phyloP scores from a whole-genome alignment of 139 green algal genomes.

The Chlamydomonas applanata region DNA sequence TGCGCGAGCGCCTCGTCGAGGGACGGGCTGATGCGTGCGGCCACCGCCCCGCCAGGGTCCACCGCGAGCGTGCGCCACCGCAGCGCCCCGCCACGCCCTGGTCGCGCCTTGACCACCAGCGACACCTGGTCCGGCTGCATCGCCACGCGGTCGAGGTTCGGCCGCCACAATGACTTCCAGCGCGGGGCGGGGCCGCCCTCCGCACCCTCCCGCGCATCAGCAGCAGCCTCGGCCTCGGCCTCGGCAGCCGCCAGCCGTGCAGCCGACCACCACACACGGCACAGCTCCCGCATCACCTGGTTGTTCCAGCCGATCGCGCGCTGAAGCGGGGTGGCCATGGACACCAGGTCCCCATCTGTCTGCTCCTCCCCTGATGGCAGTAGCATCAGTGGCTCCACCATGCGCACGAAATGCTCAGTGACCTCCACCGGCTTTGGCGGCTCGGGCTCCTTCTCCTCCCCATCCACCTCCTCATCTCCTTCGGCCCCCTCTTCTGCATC shows the following conservation, averaged over 20 bases:
- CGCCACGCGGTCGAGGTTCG: background rate
- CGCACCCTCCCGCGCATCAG: background rate
- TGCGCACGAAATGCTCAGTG: conserved; percentile 22
- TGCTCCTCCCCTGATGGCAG: background rate
- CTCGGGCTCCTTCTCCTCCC: background rate
- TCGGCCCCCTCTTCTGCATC: background rate
- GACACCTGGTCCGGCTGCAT: background rate
- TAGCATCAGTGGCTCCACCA: conserved; percentile 21
- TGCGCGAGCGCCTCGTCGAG: background rate
- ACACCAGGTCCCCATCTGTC: background rate
- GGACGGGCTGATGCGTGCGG: background rate
- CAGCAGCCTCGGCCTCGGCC: background rate
- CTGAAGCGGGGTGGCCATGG: conserved; percentile 1
- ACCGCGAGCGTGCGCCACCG: background rate
- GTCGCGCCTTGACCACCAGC: background rate
- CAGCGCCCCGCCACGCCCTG: background rate
- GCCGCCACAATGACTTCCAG: too few species aligned
- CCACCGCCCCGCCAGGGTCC: background rate
- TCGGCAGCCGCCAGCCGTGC: conserved; percentile 1
- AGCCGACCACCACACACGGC: conserved; percentile 17
- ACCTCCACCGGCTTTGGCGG: background rate
- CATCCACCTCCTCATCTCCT: background rate
- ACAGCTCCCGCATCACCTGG: conserved; percentile 26
- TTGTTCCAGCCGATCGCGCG: conserved; percentile 18
- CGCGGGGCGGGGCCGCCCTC: too few species aligned